Base-by-base conservation (phyloP, 495 filamentous ascomycete species). In the Neurospora terricola region DNA sequence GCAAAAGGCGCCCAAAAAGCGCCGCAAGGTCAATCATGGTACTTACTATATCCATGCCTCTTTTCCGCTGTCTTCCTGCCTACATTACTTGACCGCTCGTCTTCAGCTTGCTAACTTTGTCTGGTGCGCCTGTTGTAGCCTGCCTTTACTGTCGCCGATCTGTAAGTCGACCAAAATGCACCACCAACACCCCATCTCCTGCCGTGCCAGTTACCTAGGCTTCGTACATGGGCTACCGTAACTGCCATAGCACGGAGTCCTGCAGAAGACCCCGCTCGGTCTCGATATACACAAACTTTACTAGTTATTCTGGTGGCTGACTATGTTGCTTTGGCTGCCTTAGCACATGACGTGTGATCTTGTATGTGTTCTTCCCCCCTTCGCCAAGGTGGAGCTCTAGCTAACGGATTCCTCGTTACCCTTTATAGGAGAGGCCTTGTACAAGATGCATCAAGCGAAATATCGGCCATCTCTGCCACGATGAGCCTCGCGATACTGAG, bases 301-400 rank as follows among this genome's bases (percentile, higher is more conserved):
- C 8, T 69, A 70, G 62, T 66, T 62, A 54, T 78, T 79, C 36
- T 69, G 75, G 75, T 80, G 75, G 78, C 80, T 82, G 75, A 81
- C 76, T 72, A 72, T 75, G 73, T 69, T 75, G 18, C 70, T 69
- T 73, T 69, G 39, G 40, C 39, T 18, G 79, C 81, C 83, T 84
- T 84, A 97, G 93, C 96, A 99, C 91, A 99, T 99, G 96, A 98
- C 96, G 82, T 99, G 96, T 88, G 96, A 99, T 89, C 92, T 94
- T 86, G 94, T 97, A 95, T 88, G 93, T 90, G 83, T 78, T 83
- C 80, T 82, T 81, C 77, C 81, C 75, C 81, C 78, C 42, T 39
- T 48, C 43, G 69, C 48, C 68, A 62, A 66, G 69, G 69, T 75
- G 62, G 38, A 72, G 71, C 43, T 43, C 71, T 76, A 72, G 74